Base-by-base conservation (phyloP, 768 basidiomycete genomes). In the Trametes sanguinea region DNA sequence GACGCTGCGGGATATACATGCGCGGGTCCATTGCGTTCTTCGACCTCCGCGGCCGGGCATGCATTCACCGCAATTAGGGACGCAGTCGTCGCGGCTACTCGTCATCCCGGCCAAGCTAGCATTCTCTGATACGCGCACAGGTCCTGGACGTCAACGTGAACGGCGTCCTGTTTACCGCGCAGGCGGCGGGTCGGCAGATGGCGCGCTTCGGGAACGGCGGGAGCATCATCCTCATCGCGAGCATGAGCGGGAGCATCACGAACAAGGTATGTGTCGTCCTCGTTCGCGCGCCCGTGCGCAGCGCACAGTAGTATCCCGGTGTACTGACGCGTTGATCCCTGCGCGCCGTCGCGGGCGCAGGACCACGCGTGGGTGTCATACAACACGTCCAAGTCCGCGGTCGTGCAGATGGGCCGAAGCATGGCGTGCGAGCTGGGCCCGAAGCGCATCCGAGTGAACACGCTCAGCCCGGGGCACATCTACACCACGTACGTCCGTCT, bases 341-440 rank as follows among this genome's bases (percentile, higher is more conserved):
- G 35, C 35, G 35, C 11, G 6, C 35, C 22, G 22, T 22, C 22
- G 22, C 22, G 22, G 22, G 22, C 22, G 22, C 46, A 89, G 90
- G 88, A 85, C 65, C 87, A 89, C 65, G 82, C 85, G 1, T 90
- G 87, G 88, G 81, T 86, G 53, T 83, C 87, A 13, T 92, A 92
- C 75, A 90, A 91, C 73, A 80, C 83, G 51, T 88, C 86, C 76
- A 92, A 92, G 74, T 83, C 86, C 1, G 90, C 85, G 4, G 88
- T 92, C 16, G 73, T 91, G 44, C 90, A 92, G 74, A 90, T 90
- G 88, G 85, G 79, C 5, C 83, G 90, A 45, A 90, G 87, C 71
- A 87, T 92, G 88, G 90, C 90, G 3, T 90, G 88, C 69, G 90
- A 92, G 69, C 80, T 92, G 2, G 90, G 88, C 1, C 75, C 69